Percentiles rank a stretch among this genome's conserved stretches.
Evolutionary conservation across 495 filamentous ascomycete genomes (phyloP).

Genomic region (Hypoxylon cercidicola): DNA sequence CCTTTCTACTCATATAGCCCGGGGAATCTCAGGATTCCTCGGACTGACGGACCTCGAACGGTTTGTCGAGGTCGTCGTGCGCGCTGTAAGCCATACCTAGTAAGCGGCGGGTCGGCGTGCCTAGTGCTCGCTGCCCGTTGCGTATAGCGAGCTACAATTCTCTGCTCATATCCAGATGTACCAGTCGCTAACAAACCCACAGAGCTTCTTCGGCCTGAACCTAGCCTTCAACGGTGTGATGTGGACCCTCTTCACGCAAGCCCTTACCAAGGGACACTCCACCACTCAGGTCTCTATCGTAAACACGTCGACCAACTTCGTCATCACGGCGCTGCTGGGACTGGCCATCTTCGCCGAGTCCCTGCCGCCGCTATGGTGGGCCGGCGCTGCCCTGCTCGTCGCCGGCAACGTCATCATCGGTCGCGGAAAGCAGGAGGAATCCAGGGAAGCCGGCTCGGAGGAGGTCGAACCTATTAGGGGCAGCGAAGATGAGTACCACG

Average conservation of each 20-base stretch:
- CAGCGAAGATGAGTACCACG: slow-evolving; percentile 3
- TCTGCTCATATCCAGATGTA: no score
- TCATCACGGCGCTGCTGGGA: slow-evolving; percentile 88
- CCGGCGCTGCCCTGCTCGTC: slow-evolving; percentile 84
- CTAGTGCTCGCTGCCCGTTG: no score
- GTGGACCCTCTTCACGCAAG: slow-evolving; percentile 90
- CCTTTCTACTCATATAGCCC: slow-evolving; percentile 77
- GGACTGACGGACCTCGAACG: slow-evolving; percentile 61
- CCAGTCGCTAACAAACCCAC: slow-evolving; percentile 10
- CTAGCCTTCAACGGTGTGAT: slow-evolving; percentile 90
- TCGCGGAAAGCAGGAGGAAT: slow-evolving; percentile 66
- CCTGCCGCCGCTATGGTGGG: slow-evolving; percentile 85
- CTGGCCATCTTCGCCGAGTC: slow-evolving; percentile 76
- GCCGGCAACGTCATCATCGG: slow-evolving; percentile 93
- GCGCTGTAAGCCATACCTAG: slow-evolving; percentile 68
- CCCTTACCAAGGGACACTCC: slow-evolving; percentile 81
- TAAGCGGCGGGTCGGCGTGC: no score
- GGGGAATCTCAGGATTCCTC: slow-evolving; percentile 69
- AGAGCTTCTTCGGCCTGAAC: slow-evolving; percentile 91
- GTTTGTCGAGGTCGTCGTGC: slow-evolving; percentile 71
- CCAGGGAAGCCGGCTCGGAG: not conserved
- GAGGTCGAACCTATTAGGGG: not conserved
- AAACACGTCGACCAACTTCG: slow-evolving; percentile 93
- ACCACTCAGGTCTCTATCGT: slow-evolving; percentile 92
- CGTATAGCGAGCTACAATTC: no score